Conservation (phyloP, 441 rosid genomes). For the Kokia cookei region DNA sequence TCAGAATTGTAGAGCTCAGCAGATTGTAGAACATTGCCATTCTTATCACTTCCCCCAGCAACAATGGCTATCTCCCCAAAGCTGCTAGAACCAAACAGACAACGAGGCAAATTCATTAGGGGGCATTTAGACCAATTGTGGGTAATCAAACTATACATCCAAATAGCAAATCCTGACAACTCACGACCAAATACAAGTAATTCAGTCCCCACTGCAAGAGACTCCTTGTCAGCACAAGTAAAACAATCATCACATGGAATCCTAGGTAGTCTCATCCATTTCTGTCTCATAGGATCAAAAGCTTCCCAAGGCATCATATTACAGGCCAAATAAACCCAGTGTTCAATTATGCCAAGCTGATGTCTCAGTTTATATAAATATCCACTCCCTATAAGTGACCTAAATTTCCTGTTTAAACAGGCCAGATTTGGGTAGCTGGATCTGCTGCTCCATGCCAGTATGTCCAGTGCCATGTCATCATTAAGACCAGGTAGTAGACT, state of each 20-base stretch:
- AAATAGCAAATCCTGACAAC: constrained; percentile 30
- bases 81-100: constrained; percentile 51
- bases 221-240: constrained; percentile 48
- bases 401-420: constrained; percentile 35
- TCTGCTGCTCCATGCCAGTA: constrained; percentile 32
- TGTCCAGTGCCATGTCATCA: constrained; percentile 31
- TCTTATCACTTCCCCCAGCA: constrained; percentile 46
- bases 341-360: constrained; percentile 37
- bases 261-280: constrained; percentile 46
- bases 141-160: constrained; percentile 26
- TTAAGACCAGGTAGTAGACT: constrained; percentile 33
- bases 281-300: constrained; percentile 30
- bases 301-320: constrained; percentile 47
- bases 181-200: constrained; percentile 54
- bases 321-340: constrained; percentile 53
- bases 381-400: constrained; percentile 31
- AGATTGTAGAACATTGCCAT: constrained; percentile 30
- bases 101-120: constrained; percentile 35
- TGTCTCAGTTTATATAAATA: constrained; percentile 34
- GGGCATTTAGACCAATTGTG: constrained; percentile 32
- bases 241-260: constrained; percentile 45
- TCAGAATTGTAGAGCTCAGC: constrained; percentile 49
- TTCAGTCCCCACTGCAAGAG: constrained; percentile 49
- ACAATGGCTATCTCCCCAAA: constrained; percentile 39
- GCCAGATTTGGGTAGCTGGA: constrained; percentile 38